Conservation (phyloP, 129 eudicot genomes). For the Scalesia atractyloides region DNA sequence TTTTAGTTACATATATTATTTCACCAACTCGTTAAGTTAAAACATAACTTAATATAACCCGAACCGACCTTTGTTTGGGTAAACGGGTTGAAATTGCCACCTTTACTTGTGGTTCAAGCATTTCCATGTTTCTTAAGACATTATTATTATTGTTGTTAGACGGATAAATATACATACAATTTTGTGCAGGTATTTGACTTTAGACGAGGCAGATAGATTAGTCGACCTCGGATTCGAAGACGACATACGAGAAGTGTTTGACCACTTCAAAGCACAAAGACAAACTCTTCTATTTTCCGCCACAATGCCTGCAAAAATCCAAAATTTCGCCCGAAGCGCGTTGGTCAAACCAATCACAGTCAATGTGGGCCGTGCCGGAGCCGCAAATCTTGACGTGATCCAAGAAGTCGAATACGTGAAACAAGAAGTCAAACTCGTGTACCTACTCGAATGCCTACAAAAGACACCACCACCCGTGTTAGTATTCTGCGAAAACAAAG, state of each 20-base stretch:
- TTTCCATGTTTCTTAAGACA: slow-evolving; percentile 13
- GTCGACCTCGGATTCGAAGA: slow-evolving; percentile 90
- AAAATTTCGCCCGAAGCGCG: slow-evolving; percentile 70
- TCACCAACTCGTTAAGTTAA: background rate
- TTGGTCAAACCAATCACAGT: slow-evolving; percentile 77
- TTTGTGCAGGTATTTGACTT: slow-evolving; percentile 61
- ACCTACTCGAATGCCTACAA: slow-evolving; percentile 81
- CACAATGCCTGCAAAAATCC: slow-evolving; percentile 85
- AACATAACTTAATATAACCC: background rate
- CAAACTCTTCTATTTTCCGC: slow-evolving; percentile 86
- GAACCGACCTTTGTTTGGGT: background rate
- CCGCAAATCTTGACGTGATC: slow-evolving; percentile 87
- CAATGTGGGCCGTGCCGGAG: slow-evolving; percentile 91
- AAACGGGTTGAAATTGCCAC: background rate
- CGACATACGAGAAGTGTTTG: slow-evolving; percentile 79
- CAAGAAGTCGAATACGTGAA: slow-evolving; percentile 92
- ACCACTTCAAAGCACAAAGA: slow-evolving; percentile 77
- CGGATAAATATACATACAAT: background rate
- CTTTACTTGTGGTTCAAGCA: slow-evolving; percentile 2
- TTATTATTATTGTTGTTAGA: slow-evolving; percentile 2
- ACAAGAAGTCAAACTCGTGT: slow-evolving; percentile 75
- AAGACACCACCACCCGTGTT: slow-evolving; percentile 83
- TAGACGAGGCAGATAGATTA: slow-evolving; percentile 87
- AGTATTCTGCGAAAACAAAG: slow-evolving; percentile 79
- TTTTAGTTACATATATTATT: background rate